Evolutionary conservation across 2,329 filamentous ascomycete genomes (phyloP), one percentile per base, ranked within the genome.

Genomic region (Rhexocercosporidium sp.): DNA sequence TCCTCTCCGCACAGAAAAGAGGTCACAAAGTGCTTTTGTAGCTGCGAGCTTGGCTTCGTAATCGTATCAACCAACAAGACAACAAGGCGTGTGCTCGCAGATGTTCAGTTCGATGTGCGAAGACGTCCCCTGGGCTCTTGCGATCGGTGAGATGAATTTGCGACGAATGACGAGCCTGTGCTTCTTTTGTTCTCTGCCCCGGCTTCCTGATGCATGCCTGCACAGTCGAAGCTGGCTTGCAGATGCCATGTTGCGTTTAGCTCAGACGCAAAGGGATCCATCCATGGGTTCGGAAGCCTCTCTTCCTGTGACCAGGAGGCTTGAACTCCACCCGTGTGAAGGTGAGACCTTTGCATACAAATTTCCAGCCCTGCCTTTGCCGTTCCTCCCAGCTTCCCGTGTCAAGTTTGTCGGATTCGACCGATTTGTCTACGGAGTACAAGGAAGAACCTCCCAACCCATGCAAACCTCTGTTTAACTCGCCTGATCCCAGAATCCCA

Each of bases 401-500:
- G 68, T 67, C 34, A 29, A 8, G 16, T 22, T 64, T 66, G 68
- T 67, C 34, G 37, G 11, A n/a, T 22, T 53, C 25, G 49, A 53
- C 11, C 16, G 49, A 53, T 53, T 53, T 27, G 16, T 5, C 14
- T 53, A 5, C 49, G 2, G 31, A 7, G 18, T 44, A 44, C 39
- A 12, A 44, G 51, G 18, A 37, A 27, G 5, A 3, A 22, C 29
- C 54, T 3, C 25, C n/a, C n/a, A n/a, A n/a, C 49, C 37, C 59
- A 64, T 70, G 68, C 70, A 71, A n/a, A 66, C 68, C 25, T 66
- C 64, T 64, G 66, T 60, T 60, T 22, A 29, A 60, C 57, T 69
- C 62, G 65, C 68, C 59, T 61, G 44, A 72, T 73, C 73, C 73
- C 63, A 62, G 72, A 53, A 39, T 39, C 51, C 72, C 71, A 74